phyloP scores from a whole-genome alignment of 2,329 filamentous ascomycete genomes.

The Fusarium sp. region DNA sequence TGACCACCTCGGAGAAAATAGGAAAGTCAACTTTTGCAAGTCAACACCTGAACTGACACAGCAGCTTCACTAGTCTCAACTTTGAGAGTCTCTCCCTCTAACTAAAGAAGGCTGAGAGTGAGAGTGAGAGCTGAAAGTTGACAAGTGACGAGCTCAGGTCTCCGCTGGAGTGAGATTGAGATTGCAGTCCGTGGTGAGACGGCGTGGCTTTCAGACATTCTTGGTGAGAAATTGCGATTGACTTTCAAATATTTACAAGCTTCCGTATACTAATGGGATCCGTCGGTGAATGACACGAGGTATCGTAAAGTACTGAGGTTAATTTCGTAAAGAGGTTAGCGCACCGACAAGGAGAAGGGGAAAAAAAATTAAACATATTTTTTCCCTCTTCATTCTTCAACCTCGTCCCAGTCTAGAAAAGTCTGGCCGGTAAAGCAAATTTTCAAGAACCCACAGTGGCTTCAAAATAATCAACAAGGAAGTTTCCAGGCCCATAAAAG shows the following conservation, averaged over 20 bases:
- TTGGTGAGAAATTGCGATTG: slow-evolving; percentile 12
- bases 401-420: slow-evolving; percentile 24
- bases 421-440: slow-evolving; percentile 33
- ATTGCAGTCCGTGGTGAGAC: slow-evolving; percentile 16
- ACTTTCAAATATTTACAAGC: slow-evolving; percentile 3
- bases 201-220: slow-evolving; percentile 28
- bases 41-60: neutral
- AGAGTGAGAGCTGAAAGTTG: neutral
- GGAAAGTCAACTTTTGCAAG: neutral
- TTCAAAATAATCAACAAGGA: slow-evolving; percentile 15
- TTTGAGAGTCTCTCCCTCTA: neutral
- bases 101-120: neutral
- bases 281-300: slow-evolving; percentile 10
- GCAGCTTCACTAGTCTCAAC: slow-evolving; percentile 1
- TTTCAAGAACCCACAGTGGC: slow-evolving; percentile 34
- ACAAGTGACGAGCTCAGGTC: neutral
- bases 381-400: slow-evolving; percentile 6
- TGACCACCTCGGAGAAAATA: slow-evolving; percentile 1
- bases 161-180: slow-evolving; percentile 7
- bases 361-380: slow-evolving; percentile 12
- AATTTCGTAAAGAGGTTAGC: slow-evolving; percentile 25
- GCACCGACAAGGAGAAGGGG: neutral
- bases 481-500: slow-evolving; percentile 1
- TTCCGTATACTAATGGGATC: neutral
- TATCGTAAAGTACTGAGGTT: slow-evolving; percentile 20